Evolutionary conservation across 257 asterid genomes (phyloP), one percentile per base, ranked within the genome.

Genomic region (Nicotiana knightiana): DNA sequence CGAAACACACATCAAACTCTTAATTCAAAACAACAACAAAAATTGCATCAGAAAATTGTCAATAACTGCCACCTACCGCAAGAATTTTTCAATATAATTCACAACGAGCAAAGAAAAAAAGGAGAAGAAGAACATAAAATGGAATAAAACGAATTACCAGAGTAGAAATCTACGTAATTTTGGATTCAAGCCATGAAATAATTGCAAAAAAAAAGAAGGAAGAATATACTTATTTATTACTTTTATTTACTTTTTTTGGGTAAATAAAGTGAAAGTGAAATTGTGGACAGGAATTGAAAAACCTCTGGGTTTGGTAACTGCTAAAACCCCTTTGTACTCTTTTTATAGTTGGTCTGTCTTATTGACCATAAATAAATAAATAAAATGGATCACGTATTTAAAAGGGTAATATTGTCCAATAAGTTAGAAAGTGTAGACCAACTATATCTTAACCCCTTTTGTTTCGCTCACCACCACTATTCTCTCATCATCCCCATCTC

Each of bases 301-400:
- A 66, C 78, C 83, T 81, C 78, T 66, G 83, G 83, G 83, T 81
- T 81, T 81, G 83, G 83, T 48, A 66, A 79, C 28, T 26, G 67
- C 81, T 77, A 77, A 81, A 81, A 13, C 57, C 78, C 78, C 83
- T 6, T 6, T 46, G 24, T 46, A 43, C 59, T 12, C 13, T 9
- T 43, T 43, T 43, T 43, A 43, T 43, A 43, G 51, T 43, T 43
- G 51, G 51, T 43, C 12, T 43, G 57, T 46, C 61, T 71, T 71
- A 24, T 24, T 46, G 48, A 17, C 3, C 33, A 61, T 24, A 43
- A 21, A 61, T 43, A 43, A 17, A 1, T 0, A 0, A 51, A 51
- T 1, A 33, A 4, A 67, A 0, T 0, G 79, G 46, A 75, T 63
- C 79, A 75, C 79, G 8, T 48, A 33, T 17, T 21, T 43, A 46